Conservation (phyloP, 208 protist species). For the Acanthamoeba lenticulata region DNA sequence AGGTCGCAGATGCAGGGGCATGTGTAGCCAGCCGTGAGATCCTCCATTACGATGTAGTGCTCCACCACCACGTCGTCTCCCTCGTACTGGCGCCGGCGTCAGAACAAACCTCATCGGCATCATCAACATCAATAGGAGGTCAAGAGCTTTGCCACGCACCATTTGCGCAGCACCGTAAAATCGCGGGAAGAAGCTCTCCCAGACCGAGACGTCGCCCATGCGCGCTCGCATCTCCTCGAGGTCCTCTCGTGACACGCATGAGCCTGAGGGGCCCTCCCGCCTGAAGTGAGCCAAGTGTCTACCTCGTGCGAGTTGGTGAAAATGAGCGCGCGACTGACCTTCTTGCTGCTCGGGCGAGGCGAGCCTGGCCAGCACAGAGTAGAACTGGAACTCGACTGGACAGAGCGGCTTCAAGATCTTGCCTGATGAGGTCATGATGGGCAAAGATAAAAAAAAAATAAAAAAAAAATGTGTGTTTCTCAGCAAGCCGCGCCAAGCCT, state of each 20-base stretch:
- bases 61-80: neutral
- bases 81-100: neutral
- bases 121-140: neutral
- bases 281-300: too few species aligned
- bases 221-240: neutral
- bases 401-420: neutral
- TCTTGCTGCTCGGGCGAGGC: neutral
- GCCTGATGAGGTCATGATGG: neutral
- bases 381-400: slow-evolving; percentile 3
- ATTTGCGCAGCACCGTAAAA: neutral
- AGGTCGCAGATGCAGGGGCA: slow-evolving; percentile 14
- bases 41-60: slow-evolving; percentile 34
- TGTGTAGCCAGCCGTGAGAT: neutral
- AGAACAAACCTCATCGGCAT: too few species aligned
- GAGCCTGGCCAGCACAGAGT: neutral
- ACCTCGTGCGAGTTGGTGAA: neutral
- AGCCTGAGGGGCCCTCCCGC: neutral
- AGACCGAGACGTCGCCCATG: neutral
- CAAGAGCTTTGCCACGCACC: neutral
- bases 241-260: neutral
- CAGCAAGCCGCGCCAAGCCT: neutral
- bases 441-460: neutral
- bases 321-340: neutral
- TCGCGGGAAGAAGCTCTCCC: neutral
- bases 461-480: neutral